phyloP scores from a whole-genome alignment of 2,329 filamentous ascomycete genomes.

The Cladophialophora psammophila region DNA sequence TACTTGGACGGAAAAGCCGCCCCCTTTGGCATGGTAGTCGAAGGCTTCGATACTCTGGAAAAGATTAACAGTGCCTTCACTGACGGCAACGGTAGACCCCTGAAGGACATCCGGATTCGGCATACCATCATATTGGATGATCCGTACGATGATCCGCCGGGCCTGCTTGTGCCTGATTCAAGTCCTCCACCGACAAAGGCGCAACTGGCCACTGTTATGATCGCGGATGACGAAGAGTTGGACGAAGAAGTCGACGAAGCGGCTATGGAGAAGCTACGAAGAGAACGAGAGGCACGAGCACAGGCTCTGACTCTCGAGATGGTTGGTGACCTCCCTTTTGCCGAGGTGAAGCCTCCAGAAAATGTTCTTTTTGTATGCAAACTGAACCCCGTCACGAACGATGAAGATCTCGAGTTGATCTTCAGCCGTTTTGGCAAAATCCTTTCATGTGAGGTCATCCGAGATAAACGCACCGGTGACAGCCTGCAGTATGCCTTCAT shows the following conservation, averaged over 20 bases:
- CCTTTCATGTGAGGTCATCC: slow-evolving; percentile 92
- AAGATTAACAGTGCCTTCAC: slow-evolving; percentile 91
- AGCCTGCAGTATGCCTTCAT: slow-evolving; percentile 98
- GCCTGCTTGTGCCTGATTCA: slow-evolving; percentile 75
- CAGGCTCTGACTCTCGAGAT: slow-evolving; percentile 96
- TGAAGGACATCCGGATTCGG: slow-evolving; percentile 93
- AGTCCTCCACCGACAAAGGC: slow-evolving; percentile 83
- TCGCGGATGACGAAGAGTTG: slow-evolving; percentile 85
- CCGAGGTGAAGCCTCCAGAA: slow-evolving; percentile 95
- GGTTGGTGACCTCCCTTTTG: slow-evolving; percentile 96
- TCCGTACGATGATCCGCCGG: slow-evolving; percentile 82
- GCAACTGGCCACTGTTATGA: slow-evolving; percentile 88
- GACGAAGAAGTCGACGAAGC: slow-evolving; percentile 82
- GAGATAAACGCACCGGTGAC: slow-evolving; percentile 91
- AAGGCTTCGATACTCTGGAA: slow-evolving; percentile 92
- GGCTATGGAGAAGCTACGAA: slow-evolving; percentile 76
- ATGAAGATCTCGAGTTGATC: slow-evolving; percentile 92
- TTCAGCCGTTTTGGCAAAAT: slow-evolving; percentile 97
- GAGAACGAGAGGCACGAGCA: slow-evolving; percentile 88
- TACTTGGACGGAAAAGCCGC: slow-evolving; percentile 93
- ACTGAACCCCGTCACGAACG: slow-evolving; percentile 92
- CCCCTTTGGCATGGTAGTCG: slow-evolving; percentile 92
- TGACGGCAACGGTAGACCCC: slow-evolving; percentile 82
- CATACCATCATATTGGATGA: slow-evolving; percentile 94
- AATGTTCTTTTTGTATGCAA: slow-evolving; percentile 99